A percentile compares a stretch with the other conserved stretches of the same genome.
Evolutionary conservation across 2,329 filamentous ascomycete species (phyloP).

Genomic region (Ambrosiella cleistominuta): DNA sequence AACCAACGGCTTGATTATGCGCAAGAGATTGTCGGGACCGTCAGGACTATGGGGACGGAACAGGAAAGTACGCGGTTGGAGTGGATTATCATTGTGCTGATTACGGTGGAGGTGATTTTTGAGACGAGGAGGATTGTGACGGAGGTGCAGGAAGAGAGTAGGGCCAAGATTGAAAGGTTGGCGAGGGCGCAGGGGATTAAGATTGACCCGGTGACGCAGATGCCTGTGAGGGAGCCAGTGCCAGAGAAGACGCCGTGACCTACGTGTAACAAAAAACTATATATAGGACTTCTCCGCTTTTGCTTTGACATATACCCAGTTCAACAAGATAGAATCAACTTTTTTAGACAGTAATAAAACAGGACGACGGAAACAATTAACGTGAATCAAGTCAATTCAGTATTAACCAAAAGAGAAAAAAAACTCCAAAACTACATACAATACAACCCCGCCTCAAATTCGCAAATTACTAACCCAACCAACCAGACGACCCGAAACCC

Average conservation of each 20-base stretch:
- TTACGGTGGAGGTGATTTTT: constrained; percentile 80
- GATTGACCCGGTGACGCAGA: constrained; percentile 7
- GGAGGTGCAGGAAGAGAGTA: constrained; percentile 32
- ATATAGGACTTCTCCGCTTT: not conserved
- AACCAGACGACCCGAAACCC: too few species aligned
- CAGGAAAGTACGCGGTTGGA: constrained; percentile 76
- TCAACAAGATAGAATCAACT: too few species aligned
- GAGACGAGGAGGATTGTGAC: constrained; percentile 60
- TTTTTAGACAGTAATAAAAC: too few species aligned
- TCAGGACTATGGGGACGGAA: constrained; percentile 77
- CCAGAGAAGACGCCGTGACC: not conserved
- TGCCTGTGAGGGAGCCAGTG: constrained; percentile 2
- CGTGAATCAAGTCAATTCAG: too few species aligned
- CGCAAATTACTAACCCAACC: too few species aligned
- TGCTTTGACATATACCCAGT: too few species aligned
- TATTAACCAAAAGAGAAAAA: too few species aligned
- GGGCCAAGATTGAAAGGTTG: constrained; percentile 14
- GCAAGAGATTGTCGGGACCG: constrained; percentile 77
- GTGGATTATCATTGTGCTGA: constrained; percentile 90
- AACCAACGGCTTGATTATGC: constrained; percentile 99
- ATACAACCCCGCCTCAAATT: too few species aligned
- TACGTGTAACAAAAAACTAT: not conserved
- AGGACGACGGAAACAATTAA: too few species aligned
- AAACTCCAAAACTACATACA: too few species aligned
- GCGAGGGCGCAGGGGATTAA: constrained; percentile 10